Evolutionary conservation across 108 stramenopile genomes (phyloP).

Genomic region (Nannochloropsis oceanica): DNA sequence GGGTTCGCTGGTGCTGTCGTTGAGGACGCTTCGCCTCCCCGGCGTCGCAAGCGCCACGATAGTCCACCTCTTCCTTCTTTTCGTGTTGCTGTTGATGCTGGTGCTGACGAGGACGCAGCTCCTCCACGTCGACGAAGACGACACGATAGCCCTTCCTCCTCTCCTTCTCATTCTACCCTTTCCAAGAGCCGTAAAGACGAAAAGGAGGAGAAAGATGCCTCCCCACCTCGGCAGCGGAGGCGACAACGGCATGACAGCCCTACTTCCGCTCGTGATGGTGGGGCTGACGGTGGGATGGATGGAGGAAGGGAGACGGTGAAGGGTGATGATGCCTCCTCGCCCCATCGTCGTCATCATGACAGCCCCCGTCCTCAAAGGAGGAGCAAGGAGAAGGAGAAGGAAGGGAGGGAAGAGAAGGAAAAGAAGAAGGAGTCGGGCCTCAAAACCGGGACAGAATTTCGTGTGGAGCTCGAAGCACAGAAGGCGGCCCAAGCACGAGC

Average conservation of each 20-base stretch:
- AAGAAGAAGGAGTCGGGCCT: neutral
- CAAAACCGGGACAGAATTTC: neutral
- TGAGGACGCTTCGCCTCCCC: neutral
- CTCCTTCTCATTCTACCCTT: neutral
- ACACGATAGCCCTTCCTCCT: neutral
- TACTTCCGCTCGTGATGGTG: too few relatives aligned
- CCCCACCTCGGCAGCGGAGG: neutral
- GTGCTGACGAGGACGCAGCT: neutral
- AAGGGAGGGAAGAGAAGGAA: neutral
- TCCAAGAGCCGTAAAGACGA: neutral
- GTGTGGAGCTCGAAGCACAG: slow-evolving; percentile 1
- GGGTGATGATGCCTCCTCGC: neutral
- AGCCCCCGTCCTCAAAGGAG: too few relatives aligned
- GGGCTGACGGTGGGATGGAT: too few relatives aligned
- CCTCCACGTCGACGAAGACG: slow-evolving; percentile 4
- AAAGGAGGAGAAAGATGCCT: neutral
- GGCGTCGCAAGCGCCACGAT: neutral
- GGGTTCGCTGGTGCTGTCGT: neutral
- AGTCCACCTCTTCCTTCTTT: neutral
- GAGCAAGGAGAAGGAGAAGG: neutral
- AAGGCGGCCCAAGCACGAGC: neutral
- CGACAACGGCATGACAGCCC: neutral
- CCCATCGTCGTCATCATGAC: neutral
- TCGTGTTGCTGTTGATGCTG: neutral
- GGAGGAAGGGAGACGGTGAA: too few relatives aligned